A percentile compares a stretch with the other conserved stretches of the same genome.
phyloP scores from a whole-genome alignment of 441 rosid species.

The Arabidopsis hybrid region DNA sequence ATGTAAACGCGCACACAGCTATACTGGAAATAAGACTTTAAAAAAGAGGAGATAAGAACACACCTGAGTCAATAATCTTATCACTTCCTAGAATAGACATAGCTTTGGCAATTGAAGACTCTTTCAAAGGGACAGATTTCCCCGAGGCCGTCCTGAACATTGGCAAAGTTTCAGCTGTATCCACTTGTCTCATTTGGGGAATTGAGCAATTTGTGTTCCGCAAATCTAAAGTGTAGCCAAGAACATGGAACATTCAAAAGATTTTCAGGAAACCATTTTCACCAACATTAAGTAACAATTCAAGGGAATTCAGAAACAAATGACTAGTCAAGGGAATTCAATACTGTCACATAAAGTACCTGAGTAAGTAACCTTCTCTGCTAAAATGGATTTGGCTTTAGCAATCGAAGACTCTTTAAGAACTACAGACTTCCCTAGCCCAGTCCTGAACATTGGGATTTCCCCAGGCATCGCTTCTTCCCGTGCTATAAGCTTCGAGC shows the following conservation, averaged over 20 bases:
- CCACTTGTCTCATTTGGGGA: conserved; percentile 50
- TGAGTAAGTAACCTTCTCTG: conserved; percentile 31
- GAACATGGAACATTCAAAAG: conserved; percentile 26
- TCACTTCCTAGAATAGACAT: conserved; percentile 56
- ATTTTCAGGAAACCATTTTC: conserved; percentile 3
- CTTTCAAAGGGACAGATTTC: conserved; percentile 61
- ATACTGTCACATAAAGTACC: conserved; percentile 37
- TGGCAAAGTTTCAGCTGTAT: conserved; percentile 47
- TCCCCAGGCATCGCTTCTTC: conserved; percentile 40
- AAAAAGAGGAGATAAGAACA: conserved; percentile 18
- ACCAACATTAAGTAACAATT: neutral
- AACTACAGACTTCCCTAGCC: conserved; percentile 66
- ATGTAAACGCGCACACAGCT: neutral
- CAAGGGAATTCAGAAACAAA: neutral
- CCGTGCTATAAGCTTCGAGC: conserved; percentile 62
- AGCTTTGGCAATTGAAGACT: conserved; percentile 74
- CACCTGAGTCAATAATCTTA: conserved; percentile 46
- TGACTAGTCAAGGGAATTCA: neutral
- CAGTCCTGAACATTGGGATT: conserved; percentile 68
- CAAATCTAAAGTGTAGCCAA: conserved; percentile 15
- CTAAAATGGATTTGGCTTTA: conserved; percentile 65
- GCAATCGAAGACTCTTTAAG: conserved; percentile 71
- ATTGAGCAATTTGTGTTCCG: conserved; percentile 53
- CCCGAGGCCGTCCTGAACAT: conserved; percentile 73
- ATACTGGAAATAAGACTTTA: neutral